Evolutionary conservation across 495 filamentous ascomycete genomes (phyloP).

Genomic region (Aspergillus panamensis): DNA sequence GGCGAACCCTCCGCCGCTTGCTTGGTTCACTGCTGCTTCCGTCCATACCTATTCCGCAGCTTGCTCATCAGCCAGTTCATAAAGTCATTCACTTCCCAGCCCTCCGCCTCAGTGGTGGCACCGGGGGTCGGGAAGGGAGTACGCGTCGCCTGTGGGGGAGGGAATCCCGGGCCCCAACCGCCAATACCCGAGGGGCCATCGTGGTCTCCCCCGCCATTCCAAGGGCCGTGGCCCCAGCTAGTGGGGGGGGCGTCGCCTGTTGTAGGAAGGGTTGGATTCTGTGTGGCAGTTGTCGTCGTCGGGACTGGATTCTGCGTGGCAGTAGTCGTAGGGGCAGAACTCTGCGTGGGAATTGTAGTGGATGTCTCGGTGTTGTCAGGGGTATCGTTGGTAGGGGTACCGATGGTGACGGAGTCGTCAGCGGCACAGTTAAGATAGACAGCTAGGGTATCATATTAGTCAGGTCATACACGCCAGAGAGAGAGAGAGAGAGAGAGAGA

Average conservation of each 20-base stretch:
- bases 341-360: no score
- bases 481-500: neutral
- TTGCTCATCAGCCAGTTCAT: neutral
- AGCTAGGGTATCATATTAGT: neutral
- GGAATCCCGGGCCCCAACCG: neutral
- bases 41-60: neutral
- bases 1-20: no score
- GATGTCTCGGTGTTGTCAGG: neutral
- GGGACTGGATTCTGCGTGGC: neutral
- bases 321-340: no score
- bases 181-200: neutral
- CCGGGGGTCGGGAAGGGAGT: neutral
- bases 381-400: neutral
- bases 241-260: neutral
- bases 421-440: slow-evolving; percentile 12
- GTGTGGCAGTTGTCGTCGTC: neutral
- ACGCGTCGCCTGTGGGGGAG: neutral
- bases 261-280: neutral
- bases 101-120: neutral
- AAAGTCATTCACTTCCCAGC: neutral
- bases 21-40: neutral
- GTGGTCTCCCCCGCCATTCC: neutral
- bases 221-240: neutral
- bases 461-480: neutral
- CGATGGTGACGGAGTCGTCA: slow-evolving; percentile 4